A percentile compares a stretch with the other conserved stretches of the same genome.
Evolutionary conservation across 2,329 filamentous ascomycete genomes (phyloP).

Genomic region (Dactylonectria macrodidyma): DNA sequence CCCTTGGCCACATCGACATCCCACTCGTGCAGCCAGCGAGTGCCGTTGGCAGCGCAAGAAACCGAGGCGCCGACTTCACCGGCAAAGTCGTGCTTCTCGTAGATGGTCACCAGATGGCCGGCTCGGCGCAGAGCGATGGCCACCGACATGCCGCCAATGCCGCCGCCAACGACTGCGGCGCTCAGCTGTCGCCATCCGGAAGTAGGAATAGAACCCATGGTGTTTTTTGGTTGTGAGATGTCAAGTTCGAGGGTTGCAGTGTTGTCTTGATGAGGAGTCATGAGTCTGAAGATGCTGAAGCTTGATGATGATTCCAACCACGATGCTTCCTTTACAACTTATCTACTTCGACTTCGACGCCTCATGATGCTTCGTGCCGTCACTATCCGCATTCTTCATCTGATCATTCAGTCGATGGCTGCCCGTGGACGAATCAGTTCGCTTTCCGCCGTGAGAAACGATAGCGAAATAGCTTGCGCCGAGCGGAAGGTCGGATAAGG

Average conservation of each 20-base stretch:
- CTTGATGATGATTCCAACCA: neutral
- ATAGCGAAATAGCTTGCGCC: constrained; percentile 11
- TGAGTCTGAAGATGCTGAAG: constrained; percentile 9
- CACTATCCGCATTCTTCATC: constrained; percentile 25
- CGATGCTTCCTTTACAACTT: constrained; percentile 23
- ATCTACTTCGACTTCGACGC: constrained; percentile 26
- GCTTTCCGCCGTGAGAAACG: constrained; percentile 12
- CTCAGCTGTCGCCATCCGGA: constrained; percentile 61
- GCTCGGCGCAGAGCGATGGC: constrained; percentile 63
- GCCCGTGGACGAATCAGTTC: constrained; percentile 16
- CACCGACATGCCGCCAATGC: constrained; percentile 63
- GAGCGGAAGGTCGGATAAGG: constrained; percentile 25
- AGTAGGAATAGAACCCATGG: constrained; percentile 46
- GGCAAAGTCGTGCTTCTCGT: constrained; percentile 76
- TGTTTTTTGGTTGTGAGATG: constrained; percentile 19
- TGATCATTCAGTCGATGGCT: constrained; percentile 3
- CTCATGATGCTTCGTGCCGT: constrained; percentile 21
- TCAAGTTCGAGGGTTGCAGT: neutral
- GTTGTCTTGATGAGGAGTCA: constrained; percentile 8
- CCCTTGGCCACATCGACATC: constrained; percentile 74
- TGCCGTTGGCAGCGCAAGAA: constrained; percentile 79
- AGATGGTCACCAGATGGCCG: constrained; percentile 70
- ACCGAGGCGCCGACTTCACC: constrained; percentile 79
- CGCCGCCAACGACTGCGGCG: constrained; percentile 62
- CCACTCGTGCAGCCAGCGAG: constrained; percentile 80